Evolutionary conservation across 2,329 filamentous ascomycete species (phyloP).

Genomic region (Trichoderma gracile): DNA sequence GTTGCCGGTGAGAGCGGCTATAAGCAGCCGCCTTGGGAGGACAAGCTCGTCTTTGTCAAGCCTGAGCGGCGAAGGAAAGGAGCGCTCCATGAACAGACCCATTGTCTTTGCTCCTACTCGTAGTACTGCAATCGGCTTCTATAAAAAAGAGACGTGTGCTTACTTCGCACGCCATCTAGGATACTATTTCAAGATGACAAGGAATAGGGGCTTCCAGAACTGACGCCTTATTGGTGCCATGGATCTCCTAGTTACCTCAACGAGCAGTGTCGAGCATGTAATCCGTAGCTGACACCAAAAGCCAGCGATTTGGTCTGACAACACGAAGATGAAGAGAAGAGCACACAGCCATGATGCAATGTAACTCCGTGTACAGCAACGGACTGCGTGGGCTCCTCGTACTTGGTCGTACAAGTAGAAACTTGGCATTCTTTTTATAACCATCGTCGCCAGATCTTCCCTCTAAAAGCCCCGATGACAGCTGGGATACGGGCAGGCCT

Average conservation of each 20-base stretch:
- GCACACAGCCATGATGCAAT: not conserved
- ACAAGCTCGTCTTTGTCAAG: not conserved
- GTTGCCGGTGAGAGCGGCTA: slow-evolving; percentile 15
- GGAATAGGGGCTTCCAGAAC: no score
- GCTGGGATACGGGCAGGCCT: not conserved
- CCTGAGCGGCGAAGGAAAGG: not conserved
- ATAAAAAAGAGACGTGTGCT: no score
- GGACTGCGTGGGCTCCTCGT: no score
- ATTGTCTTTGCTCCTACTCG: no score
- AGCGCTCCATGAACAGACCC: not conserved
- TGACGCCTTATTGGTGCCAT: no score
- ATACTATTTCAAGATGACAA: no score
- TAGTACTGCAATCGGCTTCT: no score
- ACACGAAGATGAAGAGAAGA: no score
- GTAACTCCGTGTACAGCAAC: not conserved
- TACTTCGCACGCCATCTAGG: no score
- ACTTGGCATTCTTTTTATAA: slow-evolving; percentile 16
- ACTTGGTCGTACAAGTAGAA: not conserved
- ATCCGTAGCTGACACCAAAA: not conserved
- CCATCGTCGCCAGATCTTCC: slow-evolving; percentile 15
- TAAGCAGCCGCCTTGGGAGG: not conserved
- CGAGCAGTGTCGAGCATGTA: no score
- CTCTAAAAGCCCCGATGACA: not conserved
- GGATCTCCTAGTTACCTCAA: no score
- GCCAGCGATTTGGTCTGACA: not conserved